Evolutionary conservation across 371 early-diverging fungal species (phyloP).

Genomic region (Haplosporangium sp.): DNA sequence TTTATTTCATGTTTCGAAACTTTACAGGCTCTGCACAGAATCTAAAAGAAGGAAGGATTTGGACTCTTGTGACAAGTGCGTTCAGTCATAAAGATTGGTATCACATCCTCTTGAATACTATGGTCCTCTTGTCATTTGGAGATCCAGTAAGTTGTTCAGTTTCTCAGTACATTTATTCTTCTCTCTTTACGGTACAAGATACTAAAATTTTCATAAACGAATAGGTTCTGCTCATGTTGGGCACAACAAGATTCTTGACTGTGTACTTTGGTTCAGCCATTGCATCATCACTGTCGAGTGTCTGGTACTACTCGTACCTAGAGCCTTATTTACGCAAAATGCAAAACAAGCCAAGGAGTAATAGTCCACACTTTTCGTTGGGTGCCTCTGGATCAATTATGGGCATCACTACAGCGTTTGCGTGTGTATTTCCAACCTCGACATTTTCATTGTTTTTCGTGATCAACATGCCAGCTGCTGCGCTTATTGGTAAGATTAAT

Average conservation of each 20-base stretch:
- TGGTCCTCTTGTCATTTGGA: conserved; percentile 59
- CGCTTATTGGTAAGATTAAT: conserved; percentile 57
- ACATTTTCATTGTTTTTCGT: conserved; percentile 69
- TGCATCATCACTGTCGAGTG: conserved; percentile 29
- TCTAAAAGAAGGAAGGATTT: conserved; percentile 55
- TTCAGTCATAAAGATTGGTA: conserved; percentile 63
- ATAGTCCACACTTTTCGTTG: conserved; percentile 25
- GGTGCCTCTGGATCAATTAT: conserved; percentile 51
- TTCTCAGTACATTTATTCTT: not conserved
- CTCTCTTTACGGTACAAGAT: not conserved
- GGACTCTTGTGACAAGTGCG: conserved; percentile 64
- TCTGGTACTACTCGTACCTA: conserved; percentile 25
- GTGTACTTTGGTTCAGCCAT: conserved; percentile 44
- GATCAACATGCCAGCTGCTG: conserved; percentile 68
- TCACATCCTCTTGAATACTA: conserved; percentile 66
- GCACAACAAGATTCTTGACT: conserved; percentile 34
- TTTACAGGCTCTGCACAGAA: conserved; percentile 59
- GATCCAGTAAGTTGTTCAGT: conserved; percentile 28
- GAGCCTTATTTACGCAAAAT: conserved; percentile 38
- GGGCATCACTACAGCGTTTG: conserved; percentile 46
- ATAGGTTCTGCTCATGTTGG: conserved; percentile 38
- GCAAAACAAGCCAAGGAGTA: conserved; percentile 29
- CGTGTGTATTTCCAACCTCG: conserved; percentile 58
- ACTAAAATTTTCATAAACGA: not conserved
- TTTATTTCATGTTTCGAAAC: conserved; percentile 61